Conservation (phyloP, 768 basidiomycete species). For the Hygrocybe coccinea region DNA sequence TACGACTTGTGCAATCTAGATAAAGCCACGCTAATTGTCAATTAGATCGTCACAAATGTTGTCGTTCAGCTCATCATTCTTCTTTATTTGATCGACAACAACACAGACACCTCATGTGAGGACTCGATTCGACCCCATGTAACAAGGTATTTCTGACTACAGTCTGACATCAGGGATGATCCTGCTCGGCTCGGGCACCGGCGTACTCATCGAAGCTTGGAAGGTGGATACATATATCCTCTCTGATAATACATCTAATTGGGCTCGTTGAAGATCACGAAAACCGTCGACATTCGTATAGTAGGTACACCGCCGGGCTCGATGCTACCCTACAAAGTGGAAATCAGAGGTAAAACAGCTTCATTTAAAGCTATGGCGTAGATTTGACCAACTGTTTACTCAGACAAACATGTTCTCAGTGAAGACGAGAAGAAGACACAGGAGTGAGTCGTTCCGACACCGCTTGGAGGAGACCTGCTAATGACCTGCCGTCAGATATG, state of each 20-base stretch:
- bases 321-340: constrained; percentile 69
- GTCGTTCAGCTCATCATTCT: constrained; percentile 88
- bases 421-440: constrained; percentile 98
- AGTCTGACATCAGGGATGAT: constrained; percentile 74
- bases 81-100: constrained; percentile 92
- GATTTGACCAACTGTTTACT: neutral
- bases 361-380: neutral
- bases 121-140: no score
- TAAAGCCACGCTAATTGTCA: neutral
- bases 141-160: neutral
- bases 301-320: constrained; percentile 58
- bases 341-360: constrained; percentile 65
- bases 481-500: constrained; percentile 54
- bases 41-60: constrained; percentile 80
- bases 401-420: constrained; percentile 94
- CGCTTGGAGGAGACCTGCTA: constrained; percentile 4
- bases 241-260: constrained; percentile 8
- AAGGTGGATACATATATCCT: constrained; percentile 51
- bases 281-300: constrained; percentile 84
- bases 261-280: constrained; percentile 55
- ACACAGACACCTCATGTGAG: constrained; percentile 62
- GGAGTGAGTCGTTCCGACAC: constrained; percentile 54
- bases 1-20: constrained; percentile 29
- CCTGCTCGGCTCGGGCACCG: constrained; percentile 78
- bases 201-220: constrained; percentile 87